A percentile compares a stretch with the other conserved stretches of the same genome.
Conservation (phyloP, 2,329 filamentous ascomycete species). For the Sphaerulina populicola region DNA sequence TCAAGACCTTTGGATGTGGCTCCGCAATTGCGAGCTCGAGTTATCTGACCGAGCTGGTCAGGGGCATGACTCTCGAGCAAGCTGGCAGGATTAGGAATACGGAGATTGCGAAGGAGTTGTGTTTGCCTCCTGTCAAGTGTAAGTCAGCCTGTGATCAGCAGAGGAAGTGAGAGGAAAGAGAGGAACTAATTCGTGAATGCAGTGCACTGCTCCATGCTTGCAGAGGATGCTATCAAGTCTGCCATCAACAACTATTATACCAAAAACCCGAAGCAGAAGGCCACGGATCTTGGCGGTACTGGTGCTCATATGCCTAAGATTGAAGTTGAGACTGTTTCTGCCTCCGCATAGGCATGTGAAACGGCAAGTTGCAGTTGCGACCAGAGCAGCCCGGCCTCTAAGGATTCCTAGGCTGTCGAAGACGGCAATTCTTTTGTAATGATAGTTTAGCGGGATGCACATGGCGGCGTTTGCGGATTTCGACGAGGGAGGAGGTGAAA, state of each 20-base stretch:
- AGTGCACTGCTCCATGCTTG: conserved; percentile 90
- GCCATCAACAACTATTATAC: conserved; percentile 86
- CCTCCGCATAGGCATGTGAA: conserved; percentile 9
- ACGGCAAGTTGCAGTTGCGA: conserved; percentile 2
- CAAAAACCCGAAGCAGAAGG: conserved; percentile 70
- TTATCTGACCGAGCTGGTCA: conserved; percentile 88
- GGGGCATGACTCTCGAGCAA: conserved; percentile 93
- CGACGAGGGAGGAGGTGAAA: neutral
- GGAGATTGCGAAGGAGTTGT: conserved; percentile 94
- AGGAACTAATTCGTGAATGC: conserved; percentile 8
- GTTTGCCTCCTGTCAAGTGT: conserved; percentile 80
- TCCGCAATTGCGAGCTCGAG: conserved; percentile 89
- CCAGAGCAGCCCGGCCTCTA: neutral
- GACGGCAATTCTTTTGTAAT: conserved; percentile 1
- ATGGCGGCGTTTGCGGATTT: conserved; percentile 2
- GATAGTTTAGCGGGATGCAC: conserved; percentile 9
- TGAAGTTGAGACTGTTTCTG: conserved; percentile 48
- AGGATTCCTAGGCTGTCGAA: neutral
- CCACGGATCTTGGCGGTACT: conserved; percentile 70
- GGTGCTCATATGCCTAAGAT: conserved; percentile 59
- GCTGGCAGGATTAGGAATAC: conserved; percentile 90
- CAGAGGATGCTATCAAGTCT: conserved; percentile 86
- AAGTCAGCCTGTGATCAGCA: conserved; percentile 35
- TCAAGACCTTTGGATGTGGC: conserved; percentile 96
- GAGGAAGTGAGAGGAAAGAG: neutral